These are phyloP conservation scores for Malassezia japonica DNA, from an alignment of 1,284 basidiomycete species.

Conservation along the genomic window DNA sequence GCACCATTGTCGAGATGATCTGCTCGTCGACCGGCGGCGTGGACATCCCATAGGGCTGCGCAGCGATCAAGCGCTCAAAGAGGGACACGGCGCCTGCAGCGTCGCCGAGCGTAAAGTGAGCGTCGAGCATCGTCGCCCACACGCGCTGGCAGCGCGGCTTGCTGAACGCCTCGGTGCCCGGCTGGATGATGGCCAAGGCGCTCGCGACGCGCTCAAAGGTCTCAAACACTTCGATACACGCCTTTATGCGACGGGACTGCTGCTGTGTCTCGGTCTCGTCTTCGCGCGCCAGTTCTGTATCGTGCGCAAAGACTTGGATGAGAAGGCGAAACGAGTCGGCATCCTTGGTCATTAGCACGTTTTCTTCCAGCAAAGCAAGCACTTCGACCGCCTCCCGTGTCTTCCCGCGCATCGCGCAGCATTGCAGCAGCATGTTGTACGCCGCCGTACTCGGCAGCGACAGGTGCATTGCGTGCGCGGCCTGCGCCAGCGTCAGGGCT, in stretches of 20 bases:
- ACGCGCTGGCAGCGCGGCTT: constrained; percentile 50
- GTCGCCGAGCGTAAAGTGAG: constrained; percentile 62
- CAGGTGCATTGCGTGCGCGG: constrained; percentile 39
- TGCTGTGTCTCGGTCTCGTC: constrained; percentile 52
- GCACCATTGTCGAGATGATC: constrained; percentile 61
- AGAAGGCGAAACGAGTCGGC: constrained; percentile 57
- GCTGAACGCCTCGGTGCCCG: constrained; percentile 23
- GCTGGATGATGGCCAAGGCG: constrained; percentile 49
- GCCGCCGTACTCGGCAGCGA: constrained; percentile 23
- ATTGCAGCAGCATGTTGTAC: constrained; percentile 59
- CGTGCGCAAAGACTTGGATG: constrained; percentile 50
- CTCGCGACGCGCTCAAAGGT: constrained; percentile 53
- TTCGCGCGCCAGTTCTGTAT: constrained; percentile 7
- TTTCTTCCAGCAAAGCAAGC: constrained; percentile 60
- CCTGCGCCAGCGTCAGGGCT: constrained; percentile 57
- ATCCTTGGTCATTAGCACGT: constrained; percentile 50
- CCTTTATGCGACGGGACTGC: constrained; percentile 54
- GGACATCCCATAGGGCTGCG: neutral
- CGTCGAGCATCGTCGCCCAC: constrained; percentile 67
- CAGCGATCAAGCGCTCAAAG: constrained; percentile 62
- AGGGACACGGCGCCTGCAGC: constrained; percentile 60
- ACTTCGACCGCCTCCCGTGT: constrained; percentile 61
- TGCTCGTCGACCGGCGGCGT: constrained; percentile 54
- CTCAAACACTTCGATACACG: constrained; percentile 62
- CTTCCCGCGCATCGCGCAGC: constrained; percentile 58